Conservation (phyloP, 78 protist species). For the Neovahlkampfia damariscottae region DNA sequence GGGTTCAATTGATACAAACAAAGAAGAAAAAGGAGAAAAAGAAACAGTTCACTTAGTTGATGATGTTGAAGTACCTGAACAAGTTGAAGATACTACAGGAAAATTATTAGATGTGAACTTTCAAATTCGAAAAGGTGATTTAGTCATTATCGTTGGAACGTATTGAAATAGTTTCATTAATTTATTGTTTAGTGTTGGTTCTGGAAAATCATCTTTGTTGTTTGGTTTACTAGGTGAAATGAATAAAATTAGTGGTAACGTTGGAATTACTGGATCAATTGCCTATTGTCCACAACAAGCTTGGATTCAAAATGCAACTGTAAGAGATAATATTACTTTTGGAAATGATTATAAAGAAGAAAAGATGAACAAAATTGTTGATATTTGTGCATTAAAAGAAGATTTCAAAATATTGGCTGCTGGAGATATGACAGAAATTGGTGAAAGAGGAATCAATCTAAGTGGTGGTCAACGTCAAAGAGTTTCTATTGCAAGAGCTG, state of each 20-base stretch:
- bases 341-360: constrained; percentile 19
- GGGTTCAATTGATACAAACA: not conserved
- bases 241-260: not conserved
- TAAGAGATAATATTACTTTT: constrained; percentile 44
- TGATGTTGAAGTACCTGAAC: too few relatives aligned
- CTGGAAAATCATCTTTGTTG: constrained; percentile 62
- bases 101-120: not conserved
- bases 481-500: constrained; percentile 52
- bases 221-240: constrained; percentile 54
- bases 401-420: constrained; percentile 21
- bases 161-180: too few relatives aligned
- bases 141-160: constrained; percentile 31
- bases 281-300: constrained; percentile 75
- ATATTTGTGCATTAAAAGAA: not conserved
- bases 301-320: constrained; percentile 45
- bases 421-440: constrained; percentile 61
- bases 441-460: constrained; percentile 62
- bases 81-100: too few relatives aligned
- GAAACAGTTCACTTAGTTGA: not conserved
- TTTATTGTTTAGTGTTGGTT: constrained; percentile 50
- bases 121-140: not conserved
- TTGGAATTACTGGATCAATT: not conserved
- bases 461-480: constrained; percentile 60
- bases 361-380: not conserved
- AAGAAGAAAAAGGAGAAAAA: not conserved